phyloP scores from a whole-genome alignment of 1,284 basidiomycete species.

The Cutaneotrichosporon curvatum region DNA sequence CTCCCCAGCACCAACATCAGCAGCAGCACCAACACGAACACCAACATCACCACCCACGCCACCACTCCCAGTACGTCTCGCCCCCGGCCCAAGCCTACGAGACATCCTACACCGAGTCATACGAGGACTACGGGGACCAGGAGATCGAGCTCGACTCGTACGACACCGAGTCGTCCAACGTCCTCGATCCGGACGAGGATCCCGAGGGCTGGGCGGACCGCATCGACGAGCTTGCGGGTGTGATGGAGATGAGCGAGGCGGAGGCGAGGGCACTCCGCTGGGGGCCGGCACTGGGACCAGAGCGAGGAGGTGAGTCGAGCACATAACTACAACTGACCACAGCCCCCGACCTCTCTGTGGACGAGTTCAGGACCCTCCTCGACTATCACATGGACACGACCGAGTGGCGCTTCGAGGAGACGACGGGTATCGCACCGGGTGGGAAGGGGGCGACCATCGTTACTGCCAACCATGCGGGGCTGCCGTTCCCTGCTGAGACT shows the following conservation, averaged over 20 bases:
- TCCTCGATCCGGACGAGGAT: constrained; percentile 33
- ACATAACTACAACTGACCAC: neutral
- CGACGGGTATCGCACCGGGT: neutral
- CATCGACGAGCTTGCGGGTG: constrained; percentile 39
- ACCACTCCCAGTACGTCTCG: too few species aligned
- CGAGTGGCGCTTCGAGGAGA: constrained; percentile 32
- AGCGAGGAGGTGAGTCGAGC: constrained; percentile 8
- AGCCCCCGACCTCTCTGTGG: constrained; percentile 21
- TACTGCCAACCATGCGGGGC: neutral
- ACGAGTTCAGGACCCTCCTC: constrained; percentile 27
- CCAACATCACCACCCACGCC: too few species aligned
- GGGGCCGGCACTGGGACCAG: constrained; percentile 26
- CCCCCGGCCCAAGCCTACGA: too few species aligned
- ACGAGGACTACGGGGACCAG: neutral
- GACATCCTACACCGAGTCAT: too few species aligned
- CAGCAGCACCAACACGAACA: too few species aligned
- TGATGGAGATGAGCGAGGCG: constrained; percentile 33
- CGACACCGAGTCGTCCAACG: constrained; percentile 18
- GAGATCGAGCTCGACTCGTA: neutral
- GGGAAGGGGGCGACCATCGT: neutral
- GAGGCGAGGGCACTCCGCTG: constrained; percentile 33
- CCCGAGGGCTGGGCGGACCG: constrained; percentile 33
- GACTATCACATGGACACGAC: constrained; percentile 31
- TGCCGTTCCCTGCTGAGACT: neutral
- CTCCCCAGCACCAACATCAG: too few species aligned